Percentiles rank a stretch among this genome's conserved stretches.
Evolutionary conservation across 106 monocot species (phyloP).

Genomic region (Dendrobium catenatum): DNA sequence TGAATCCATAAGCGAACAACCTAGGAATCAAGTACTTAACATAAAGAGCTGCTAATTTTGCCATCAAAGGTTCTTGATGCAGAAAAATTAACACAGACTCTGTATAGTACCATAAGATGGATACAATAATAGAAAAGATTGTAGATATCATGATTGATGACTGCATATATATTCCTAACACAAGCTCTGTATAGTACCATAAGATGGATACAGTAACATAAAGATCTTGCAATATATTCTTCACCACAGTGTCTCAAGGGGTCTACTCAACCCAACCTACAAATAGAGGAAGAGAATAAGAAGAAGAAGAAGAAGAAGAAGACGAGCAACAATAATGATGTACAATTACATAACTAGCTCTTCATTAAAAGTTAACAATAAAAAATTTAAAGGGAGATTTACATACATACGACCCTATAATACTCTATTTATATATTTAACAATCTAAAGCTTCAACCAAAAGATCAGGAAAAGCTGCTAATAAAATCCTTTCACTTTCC

Average conservation of each 20-base stretch:
- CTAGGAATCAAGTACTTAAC: constrained; percentile 62
- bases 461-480: no score
- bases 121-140: constrained; percentile 33
- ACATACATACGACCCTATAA: no score
- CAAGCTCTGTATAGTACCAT: constrained; percentile 55
- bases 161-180: constrained; percentile 12
- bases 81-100: constrained; percentile 51
- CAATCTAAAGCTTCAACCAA: no score
- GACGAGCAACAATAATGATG: no score
- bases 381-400: no score
- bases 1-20: constrained; percentile 47
- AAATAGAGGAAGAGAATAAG: no score
- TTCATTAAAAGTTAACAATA: no score
- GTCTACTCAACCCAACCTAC: constrained; percentile 46
- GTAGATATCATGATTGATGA: no score
- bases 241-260: constrained; percentile 89
- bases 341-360: no score
- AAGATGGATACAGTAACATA: constrained; percentile 39
- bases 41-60: constrained; percentile 48
- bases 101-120: constrained; percentile 57
- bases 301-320: no score
- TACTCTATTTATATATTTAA: no score
- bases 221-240: constrained; percentile 59
- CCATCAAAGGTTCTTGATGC: constrained; percentile 55
- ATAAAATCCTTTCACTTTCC: no score